Conservation (phyloP, 495 filamentous ascomycete genomes). For the Letharia columbiana region DNA sequence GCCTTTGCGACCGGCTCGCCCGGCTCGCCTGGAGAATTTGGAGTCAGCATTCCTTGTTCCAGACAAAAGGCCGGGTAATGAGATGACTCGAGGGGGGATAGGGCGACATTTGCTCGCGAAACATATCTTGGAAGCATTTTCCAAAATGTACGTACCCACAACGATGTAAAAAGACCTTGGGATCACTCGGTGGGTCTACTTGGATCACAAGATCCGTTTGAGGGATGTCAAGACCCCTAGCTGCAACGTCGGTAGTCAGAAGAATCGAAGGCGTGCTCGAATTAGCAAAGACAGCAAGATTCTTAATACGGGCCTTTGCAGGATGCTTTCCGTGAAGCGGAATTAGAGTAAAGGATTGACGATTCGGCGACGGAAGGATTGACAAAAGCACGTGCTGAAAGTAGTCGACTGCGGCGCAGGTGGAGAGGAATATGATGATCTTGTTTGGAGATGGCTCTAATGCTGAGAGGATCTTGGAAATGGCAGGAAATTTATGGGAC, state of each 20-base stretch:
- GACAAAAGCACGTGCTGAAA: conserved; percentile 66
- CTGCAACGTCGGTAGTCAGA: conserved; percentile 78
- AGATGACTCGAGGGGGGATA: background rate
- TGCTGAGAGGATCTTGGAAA: conserved; percentile 59
- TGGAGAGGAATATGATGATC: conserved; percentile 89
- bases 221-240: conserved; percentile 87
- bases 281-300: conserved; percentile 69
- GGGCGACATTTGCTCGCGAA: background rate
- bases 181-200: conserved; percentile 82
- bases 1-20: conserved; percentile 79
- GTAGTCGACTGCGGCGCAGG: conserved; percentile 92
- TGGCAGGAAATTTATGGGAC: conserved; percentile 63
- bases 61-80: background rate
- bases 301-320: conserved; percentile 68
- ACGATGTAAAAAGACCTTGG: conserved; percentile 91
- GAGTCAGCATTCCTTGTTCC: background rate
- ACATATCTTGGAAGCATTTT: background rate
- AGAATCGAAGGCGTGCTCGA: conserved; percentile 61
- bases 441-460: conserved; percentile 65
- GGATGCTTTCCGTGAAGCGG: conserved; percentile 87
- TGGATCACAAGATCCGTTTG: conserved; percentile 91
- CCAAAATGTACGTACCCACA: conserved; percentile 40
- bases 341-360: conserved; percentile 53
- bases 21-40: background rate
- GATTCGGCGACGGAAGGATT: conserved; percentile 46